Conservation (phyloP, 2,329 filamentous ascomycete species). For the Dactylellina haptotyla region DNA sequence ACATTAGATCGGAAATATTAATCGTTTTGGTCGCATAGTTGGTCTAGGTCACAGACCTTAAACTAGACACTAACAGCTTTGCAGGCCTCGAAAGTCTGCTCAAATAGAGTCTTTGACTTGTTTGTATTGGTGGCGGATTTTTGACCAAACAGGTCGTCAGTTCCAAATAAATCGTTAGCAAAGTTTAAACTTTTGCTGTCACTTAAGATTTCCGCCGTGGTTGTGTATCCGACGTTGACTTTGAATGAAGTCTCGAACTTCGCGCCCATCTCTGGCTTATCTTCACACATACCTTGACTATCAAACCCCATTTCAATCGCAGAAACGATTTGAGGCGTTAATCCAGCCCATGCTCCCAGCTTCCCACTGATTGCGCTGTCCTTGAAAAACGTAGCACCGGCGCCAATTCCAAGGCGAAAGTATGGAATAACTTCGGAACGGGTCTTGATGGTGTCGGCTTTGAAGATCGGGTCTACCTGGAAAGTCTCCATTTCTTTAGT, state of each 20-base stretch:
- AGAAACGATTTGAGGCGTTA: constrained; percentile 3
- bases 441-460: not conserved
- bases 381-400: constrained; percentile 26
- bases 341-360: constrained; percentile 24
- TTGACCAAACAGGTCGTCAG: not conserved
- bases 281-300: constrained; percentile 1
- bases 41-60: too few species aligned
- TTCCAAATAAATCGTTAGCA: not conserved
- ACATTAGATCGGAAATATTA: too few species aligned
- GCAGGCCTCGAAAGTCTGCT: too few species aligned
- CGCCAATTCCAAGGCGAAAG: constrained; percentile 22
- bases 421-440: constrained; percentile 22
- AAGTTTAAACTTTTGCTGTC: not conserved
- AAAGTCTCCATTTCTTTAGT: constrained; percentile 2
- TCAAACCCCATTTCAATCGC: constrained; percentile 13
- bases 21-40: too few species aligned
- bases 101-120: too few species aligned
- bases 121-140: too few species aligned
- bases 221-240: constrained; percentile 4
- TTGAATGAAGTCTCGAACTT: constrained; percentile 19
- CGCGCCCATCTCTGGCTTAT: constrained; percentile 10
- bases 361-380: not conserved
- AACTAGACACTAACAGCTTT: too few species aligned
- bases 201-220: not conserved
- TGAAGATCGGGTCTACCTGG: constrained; percentile 1